A percentile compares a stretch with the other conserved stretches of the same genome.
These are phyloP conservation scores for Apiospora rasikravindrae DNA, from an alignment of 2,329 filamentous ascomycete species.

Conservation along the genomic window DNA sequence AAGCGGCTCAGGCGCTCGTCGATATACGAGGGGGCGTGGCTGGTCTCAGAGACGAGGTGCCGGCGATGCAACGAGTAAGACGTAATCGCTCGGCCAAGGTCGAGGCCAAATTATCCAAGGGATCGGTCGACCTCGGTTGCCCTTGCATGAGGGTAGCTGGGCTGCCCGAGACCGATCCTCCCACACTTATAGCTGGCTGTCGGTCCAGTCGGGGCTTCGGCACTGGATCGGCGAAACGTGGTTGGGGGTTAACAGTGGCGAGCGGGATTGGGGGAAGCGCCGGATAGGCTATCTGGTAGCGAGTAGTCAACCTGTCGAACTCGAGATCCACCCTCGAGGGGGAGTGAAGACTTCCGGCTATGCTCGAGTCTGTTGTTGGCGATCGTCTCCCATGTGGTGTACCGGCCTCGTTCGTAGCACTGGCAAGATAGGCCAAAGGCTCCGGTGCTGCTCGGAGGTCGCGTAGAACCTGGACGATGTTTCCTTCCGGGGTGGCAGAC, in stretches of 20 bases:
- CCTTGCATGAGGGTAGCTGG: background rate
- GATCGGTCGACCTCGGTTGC: background rate
- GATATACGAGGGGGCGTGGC: background rate
- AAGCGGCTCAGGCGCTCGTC: constrained; percentile 23
- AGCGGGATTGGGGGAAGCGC: background rate
- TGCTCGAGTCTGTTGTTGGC: background rate
- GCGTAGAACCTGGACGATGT: background rate
- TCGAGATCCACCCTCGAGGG: background rate
- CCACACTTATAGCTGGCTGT: background rate
- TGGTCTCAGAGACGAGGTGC: background rate
- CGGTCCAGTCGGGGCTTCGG: background rate
- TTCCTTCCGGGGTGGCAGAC: background rate
- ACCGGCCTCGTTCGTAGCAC: background rate
- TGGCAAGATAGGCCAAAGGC: background rate
- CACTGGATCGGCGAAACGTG: background rate
- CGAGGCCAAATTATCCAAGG: background rate
- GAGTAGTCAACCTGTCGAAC: background rate
- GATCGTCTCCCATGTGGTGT: background rate
- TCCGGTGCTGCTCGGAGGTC: constrained; percentile 5
- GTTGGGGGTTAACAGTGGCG: background rate
- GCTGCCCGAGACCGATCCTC: too few species aligned
- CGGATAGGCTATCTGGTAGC: background rate
- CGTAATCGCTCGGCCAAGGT: background rate
- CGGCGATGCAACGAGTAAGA: too few species aligned
- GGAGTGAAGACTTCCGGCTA: background rate